Evolutionary conservation across 2,329 filamentous ascomycete species (phyloP).

Genomic region (Aspergillus novofumigatus): DNA sequence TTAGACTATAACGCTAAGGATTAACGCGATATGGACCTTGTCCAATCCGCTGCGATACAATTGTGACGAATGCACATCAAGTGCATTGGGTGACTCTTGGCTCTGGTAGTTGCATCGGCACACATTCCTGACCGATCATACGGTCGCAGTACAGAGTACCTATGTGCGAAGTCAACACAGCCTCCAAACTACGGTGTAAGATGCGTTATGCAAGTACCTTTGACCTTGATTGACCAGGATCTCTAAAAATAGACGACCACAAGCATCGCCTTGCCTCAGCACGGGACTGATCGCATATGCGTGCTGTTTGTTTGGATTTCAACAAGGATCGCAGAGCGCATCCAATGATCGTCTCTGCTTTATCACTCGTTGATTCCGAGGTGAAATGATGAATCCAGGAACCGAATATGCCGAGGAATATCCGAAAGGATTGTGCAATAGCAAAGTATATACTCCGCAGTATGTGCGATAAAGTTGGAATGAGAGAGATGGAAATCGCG

Average conservation of each 20-base stretch:
- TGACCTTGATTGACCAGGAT: neutral
- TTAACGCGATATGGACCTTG: neutral
- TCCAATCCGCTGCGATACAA: neutral
- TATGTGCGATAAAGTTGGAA: neutral
- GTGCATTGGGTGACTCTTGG: neutral
- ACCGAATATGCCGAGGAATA: neutral
- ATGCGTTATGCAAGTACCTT: neutral
- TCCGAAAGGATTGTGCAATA: neutral
- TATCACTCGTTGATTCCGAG: no score
- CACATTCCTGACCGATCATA: neutral
- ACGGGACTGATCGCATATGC: neutral
- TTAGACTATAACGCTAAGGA: neutral
- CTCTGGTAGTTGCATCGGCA: neutral
- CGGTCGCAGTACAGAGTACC: neutral
- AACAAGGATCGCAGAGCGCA: neutral
- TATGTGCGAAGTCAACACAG: neutral
- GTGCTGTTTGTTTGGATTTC: neutral
- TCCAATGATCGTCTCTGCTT: neutral
- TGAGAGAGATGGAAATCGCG: neutral
- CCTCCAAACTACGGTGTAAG: neutral
- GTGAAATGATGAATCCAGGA: neutral
- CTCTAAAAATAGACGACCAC: neutral
- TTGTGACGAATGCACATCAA: neutral
- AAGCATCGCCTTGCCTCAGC: neutral
- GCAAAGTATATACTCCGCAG: neutral